A percentile compares a stretch with the other conserved stretches of the same genome.
Conservation (phyloP, 495 filamentous ascomycete genomes). For the Aspergillus campestris region DNA sequence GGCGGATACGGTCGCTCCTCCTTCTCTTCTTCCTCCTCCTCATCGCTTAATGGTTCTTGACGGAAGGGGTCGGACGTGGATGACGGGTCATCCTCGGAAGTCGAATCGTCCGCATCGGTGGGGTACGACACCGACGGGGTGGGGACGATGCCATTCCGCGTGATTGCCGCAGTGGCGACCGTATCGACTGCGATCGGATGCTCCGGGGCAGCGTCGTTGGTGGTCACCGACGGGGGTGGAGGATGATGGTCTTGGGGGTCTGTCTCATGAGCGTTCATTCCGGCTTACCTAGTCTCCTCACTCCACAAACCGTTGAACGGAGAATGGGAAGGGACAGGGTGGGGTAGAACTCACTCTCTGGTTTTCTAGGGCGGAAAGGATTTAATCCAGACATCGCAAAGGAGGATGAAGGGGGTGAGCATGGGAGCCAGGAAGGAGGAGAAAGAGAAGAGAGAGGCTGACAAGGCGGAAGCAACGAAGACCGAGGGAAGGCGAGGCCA, state of each 20-base stretch:
- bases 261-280: neutral
- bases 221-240: slow-evolving; percentile 2
- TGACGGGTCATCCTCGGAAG: slow-evolving; percentile 7
- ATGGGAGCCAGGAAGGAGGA: slow-evolving; percentile 17
- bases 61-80: slow-evolving; percentile 7
- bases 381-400: slow-evolving; percentile 49
- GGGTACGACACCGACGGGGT: neutral
- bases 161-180: neutral
- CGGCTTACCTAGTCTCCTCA: too few relatives aligned
- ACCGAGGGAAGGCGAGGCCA: too few relatives aligned
- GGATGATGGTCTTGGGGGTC: slow-evolving; percentile 8
- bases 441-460: slow-evolving; percentile 7
- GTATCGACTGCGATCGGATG: neutral
- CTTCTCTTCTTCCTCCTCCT: slow-evolving; percentile 9
- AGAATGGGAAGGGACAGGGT: slow-evolving; percentile 7
- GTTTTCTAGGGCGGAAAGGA: slow-evolving; percentile 45
- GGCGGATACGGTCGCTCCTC: neutral
- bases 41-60: slow-evolving; percentile 5
- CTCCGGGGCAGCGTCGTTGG: neutral
- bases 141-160: slow-evolving; percentile 2
- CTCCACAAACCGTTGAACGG: too few relatives aligned
- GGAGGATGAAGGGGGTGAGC: slow-evolving; percentile 20
- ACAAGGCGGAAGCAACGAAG: neutral
- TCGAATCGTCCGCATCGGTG: slow-evolving; percentile 1
- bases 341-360: slow-evolving; percentile 24